Evolutionary conservation across 2,329 filamentous ascomycete species (phyloP).

Genomic region (Thelonectria rubi): DNA sequence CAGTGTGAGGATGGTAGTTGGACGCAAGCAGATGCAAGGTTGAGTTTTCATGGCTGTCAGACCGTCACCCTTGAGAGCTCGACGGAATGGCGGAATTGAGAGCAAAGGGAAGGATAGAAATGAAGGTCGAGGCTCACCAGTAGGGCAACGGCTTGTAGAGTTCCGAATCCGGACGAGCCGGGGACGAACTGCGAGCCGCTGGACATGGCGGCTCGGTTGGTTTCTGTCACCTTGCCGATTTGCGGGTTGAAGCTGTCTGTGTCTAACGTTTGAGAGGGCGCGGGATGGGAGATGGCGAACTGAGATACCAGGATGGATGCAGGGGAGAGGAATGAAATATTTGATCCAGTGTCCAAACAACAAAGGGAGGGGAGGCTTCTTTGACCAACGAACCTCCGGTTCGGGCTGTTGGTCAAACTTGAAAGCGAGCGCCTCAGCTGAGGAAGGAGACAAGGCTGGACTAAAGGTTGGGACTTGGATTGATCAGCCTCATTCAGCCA

Average conservation of each 20-base stretch:
- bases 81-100: neutral
- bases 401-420: neutral
- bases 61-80: neutral
- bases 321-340: neutral
- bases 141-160: slow-evolving; percentile 37
- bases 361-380: neutral
- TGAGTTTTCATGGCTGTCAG: neutral
- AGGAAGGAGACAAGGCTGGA: slow-evolving; percentile 18
- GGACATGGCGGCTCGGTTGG: slow-evolving; percentile 5
- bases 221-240: neutral
- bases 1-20: slow-evolving; percentile 2
- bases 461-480: neutral
- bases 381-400: neutral
- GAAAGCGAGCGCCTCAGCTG: slow-evolving; percentile 2
- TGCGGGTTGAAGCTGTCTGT: neutral
- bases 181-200: slow-evolving; percentile 18
- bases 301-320: neutral
- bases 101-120: neutral
- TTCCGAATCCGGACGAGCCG: slow-evolving; percentile 31
- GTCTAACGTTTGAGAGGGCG: neutral
- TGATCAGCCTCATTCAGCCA: slow-evolving; percentile 20
- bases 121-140: slow-evolving; percentile 32
- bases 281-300: slow-evolving; percentile 4
- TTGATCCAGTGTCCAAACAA: neutral
- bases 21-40: slow-evolving; percentile 17